Percentiles rank a stretch among this genome's conserved stretches.
These are phyloP conservation scores for Cucurbita pepo DNA, from an alignment of 306 rosid species.

Conservation along the genomic window DNA sequence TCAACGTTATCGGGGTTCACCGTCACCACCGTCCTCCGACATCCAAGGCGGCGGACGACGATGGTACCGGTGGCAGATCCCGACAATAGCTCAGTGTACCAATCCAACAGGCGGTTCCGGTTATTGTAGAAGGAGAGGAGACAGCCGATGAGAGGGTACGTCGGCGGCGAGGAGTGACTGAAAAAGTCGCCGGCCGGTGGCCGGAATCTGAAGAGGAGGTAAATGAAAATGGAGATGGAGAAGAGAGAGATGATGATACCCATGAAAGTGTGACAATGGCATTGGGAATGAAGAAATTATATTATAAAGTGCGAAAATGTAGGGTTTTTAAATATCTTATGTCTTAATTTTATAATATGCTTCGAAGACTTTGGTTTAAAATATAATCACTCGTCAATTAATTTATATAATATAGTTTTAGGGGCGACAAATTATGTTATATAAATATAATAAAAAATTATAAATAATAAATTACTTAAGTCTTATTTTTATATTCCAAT, in stretches of 20 bases:
- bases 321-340: too few species aligned
- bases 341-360: too few species aligned
- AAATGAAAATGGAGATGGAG: constrained; percentile 11
- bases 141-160: constrained; percentile 59
- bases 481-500: too few species aligned
- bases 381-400: too few species aligned
- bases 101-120: constrained; percentile 38
- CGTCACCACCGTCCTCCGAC: constrained; percentile 50
- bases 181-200: background rate
- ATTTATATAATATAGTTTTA: too few species aligned
- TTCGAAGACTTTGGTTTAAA: too few species aligned
- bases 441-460: too few species aligned
- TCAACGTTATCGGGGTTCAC: constrained; percentile 61
- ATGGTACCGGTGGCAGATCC: constrained; percentile 48
- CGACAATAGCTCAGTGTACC: constrained; percentile 61
- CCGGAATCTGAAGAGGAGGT: constrained; percentile 17
- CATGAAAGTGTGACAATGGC: background rate
- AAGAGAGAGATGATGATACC: constrained; percentile 6
- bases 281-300: background rate
- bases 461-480: too few species aligned
- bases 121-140: constrained; percentile 54
- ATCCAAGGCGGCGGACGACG: constrained; percentile 44
- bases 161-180: constrained; percentile 26
- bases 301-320: too few species aligned
- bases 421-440: too few species aligned